Base-by-base conservation (phyloP, 2,329 filamentous ascomycete species). In the Tolypocladium nubicola region DNA sequence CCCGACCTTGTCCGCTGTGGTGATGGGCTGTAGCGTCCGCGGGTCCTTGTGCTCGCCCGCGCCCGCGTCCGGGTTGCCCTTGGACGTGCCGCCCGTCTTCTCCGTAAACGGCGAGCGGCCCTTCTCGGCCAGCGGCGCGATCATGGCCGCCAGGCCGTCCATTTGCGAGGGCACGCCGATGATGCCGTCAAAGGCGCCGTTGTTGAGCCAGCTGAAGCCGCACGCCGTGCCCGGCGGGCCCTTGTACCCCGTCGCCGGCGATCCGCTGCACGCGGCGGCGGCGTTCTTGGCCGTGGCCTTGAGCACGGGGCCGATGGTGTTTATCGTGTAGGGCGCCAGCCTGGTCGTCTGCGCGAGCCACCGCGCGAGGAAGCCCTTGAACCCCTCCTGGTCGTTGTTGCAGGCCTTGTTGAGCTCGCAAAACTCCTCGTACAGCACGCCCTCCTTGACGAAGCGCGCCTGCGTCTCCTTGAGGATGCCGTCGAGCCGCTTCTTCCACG, bases 321-420 rank as follows among this genome's bases (percentile, higher is more conserved):
- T 70, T 59, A 71, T 73, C 1, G 78, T 81, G 61, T 76, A 75
- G 1, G 83, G 79, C 1, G 79, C 82, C 64, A 86, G 67, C 66
- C 81, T 77, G 8, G 77, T 71, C 1, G 81, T 79, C 21, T 73
- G 74, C 1, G 82, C 78, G 67, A 86, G 71, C 82, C 86, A 91
- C 50, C 88, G 84, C 33, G 82, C 72, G 33, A 90, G 75, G 69
- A 89, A 90, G 13, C 85, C 87, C 73, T 91, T 91, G 82, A 90
- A 91, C 53, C 79, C 84, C 65, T 80, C 80, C 73, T 90, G 86
- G 69, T 91, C 87, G 61, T 78, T 78, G 72, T 89, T 82, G 76
- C 88, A 92, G 33, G 75, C 76, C 57, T 73, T 71, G 58, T 70
- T 70, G 9, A 70, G 71, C 73, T 91, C 88, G 73, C 88, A 92